Base-by-base conservation (phyloP, 1,139 yeast genomes). In the Magnusiomyces ingens region DNA sequence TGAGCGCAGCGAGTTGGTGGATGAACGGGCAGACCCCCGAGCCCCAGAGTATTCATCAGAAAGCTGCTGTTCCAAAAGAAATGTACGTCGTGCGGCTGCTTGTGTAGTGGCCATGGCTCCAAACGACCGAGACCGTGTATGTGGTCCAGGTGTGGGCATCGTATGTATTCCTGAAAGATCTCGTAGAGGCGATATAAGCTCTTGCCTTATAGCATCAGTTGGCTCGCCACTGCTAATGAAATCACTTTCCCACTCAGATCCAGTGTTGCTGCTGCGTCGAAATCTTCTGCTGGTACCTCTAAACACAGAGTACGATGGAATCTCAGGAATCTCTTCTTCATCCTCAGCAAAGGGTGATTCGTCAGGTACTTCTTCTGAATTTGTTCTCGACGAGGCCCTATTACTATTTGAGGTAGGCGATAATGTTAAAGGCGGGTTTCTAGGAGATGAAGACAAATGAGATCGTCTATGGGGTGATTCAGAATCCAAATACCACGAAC, bases 21-120 rank as follows among this genome's bases (percentile, higher is more conserved):
- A 4, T 26, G 32, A 26, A 8, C 32, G 32, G 8, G 8, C 32
- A 5, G 41, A 37, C 8, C 32, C 32, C 8, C 32, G 4, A 17
- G 11, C 22, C 18, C 48, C 41, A 17, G 15, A 13, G 29, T 21
- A 35, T 12, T 45, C 41, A 8, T 45, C 48, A n/a, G 13, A 8
- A 19, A 45, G 18, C 15, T 45, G 48, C 8, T 35, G 29, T 35
- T 45, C 48, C 10, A 35, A 22, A 38, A 45, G 13, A 12, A 45
- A 36, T 13, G 48, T 17, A 15, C 48, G 10, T 17, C 48, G 40
- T 17, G 48, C 32, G 5, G 48, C 35, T 35, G 48, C 48, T 17
- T 40, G 40, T 10, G 35, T 45, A 2, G 48, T 45, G 18, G 48
- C 36, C 22, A 45, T 18, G 5, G 13, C 12, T 12, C 37, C 19